phyloP scores from a whole-genome alignment of 768 basidiomycete genomes.

The Boletus reticulatus region DNA sequence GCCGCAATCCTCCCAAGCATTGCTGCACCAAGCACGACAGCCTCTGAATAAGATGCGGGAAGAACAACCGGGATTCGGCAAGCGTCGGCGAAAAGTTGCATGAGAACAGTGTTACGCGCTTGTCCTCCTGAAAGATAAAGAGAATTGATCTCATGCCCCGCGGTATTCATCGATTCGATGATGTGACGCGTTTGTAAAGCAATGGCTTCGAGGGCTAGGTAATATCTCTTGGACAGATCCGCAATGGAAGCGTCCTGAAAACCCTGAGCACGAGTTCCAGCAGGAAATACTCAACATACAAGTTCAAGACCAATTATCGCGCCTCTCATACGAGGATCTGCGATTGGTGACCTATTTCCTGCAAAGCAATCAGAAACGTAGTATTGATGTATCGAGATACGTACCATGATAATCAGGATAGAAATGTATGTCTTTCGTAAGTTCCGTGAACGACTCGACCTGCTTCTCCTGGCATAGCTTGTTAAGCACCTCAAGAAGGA shows the following conservation, averaged over 20 bases:
- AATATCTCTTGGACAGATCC: slow-evolving; percentile 89
- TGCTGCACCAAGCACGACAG: slow-evolving; percentile 90
- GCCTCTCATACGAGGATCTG: slow-evolving; percentile 93
- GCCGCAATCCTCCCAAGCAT: slow-evolving; percentile 91
- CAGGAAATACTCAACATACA: slow-evolving; percentile 34
- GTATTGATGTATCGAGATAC: not conserved
- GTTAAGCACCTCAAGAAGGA: slow-evolving; percentile 74
- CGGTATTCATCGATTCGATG: slow-evolving; percentile 82
- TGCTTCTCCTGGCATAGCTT: slow-evolving; percentile 54
- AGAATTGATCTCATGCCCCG: slow-evolving; percentile 77
- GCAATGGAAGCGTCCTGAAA: slow-evolving; percentile 62
- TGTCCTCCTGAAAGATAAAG: slow-evolving; percentile 95
- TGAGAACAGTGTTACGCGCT: slow-evolving; percentile 83
- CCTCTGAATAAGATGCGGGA: slow-evolving; percentile 69
- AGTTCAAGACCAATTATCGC: slow-evolving; percentile 86
- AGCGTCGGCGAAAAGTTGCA: slow-evolving; percentile 86
- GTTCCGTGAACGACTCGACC: slow-evolving; percentile 68
- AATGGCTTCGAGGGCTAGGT: slow-evolving; percentile 89
- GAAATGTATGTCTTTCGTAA: slow-evolving; percentile 88
- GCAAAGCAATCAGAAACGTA: slow-evolving; percentile 5
- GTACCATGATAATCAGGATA: slow-evolving; percentile 94
- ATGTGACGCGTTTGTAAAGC: slow-evolving; percentile 95
- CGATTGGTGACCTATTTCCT: slow-evolving; percentile 97
- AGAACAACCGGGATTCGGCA: slow-evolving; percentile 82
- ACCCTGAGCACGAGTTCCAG: not conserved